phyloP scores from a whole-genome alignment of 495 filamentous ascomycete genomes.

The Mytilinidion resinicola region DNA sequence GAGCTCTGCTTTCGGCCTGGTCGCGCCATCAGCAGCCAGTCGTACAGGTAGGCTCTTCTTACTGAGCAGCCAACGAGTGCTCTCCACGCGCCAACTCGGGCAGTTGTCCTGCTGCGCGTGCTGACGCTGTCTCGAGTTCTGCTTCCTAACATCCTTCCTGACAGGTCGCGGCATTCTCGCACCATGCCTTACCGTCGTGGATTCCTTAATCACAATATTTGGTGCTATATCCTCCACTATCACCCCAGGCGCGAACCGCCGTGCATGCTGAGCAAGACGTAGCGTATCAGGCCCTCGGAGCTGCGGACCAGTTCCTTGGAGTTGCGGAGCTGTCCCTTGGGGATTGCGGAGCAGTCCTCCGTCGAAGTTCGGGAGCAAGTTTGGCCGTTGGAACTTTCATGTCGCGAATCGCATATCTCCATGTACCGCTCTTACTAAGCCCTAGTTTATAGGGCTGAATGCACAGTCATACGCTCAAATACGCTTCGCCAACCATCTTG shows the following conservation, averaged over 20 bases:
- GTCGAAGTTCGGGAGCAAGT: not conserved
- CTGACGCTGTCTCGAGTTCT: not conserved
- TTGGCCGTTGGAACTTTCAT: not conserved
- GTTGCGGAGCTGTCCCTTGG: not conserved
- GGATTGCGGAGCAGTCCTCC: too few relatives aligned
- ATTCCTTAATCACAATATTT: not conserved
- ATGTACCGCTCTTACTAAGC: not conserved
- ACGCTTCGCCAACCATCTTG: not conserved
- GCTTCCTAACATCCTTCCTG: not conserved
- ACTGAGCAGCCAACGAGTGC: not conserved
- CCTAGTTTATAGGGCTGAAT: constrained; percentile 1
- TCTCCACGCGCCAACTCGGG: not conserved
- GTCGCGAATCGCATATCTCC: not conserved
- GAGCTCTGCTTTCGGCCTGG: too few relatives aligned
- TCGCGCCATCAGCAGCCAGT: not conserved
- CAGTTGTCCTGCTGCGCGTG: not conserved
- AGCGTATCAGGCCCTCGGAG: too few relatives aligned
- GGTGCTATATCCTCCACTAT: not conserved
- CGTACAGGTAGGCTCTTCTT: not conserved
- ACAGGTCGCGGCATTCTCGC: not conserved
- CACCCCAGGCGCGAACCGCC: not conserved
- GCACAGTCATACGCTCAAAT: not conserved
- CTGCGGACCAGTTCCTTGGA: too few relatives aligned
- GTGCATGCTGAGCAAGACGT: too few relatives aligned
- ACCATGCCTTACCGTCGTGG: not conserved